Evolutionary conservation across 805 yeast species (phyloP).

Genomic region (Ogataea ganodermae): DNA sequence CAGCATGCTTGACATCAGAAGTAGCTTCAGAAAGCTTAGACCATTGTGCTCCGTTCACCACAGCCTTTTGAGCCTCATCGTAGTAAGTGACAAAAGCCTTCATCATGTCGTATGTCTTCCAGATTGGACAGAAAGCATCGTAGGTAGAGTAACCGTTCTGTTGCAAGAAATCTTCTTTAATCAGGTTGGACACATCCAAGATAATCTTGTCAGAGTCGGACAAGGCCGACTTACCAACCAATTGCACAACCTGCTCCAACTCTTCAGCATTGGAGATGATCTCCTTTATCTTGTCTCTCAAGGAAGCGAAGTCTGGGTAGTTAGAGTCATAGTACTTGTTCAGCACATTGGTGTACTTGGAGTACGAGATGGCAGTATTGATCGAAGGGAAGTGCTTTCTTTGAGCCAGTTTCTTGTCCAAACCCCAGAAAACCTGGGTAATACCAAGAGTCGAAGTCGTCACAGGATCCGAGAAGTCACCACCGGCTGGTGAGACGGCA

Average conservation of each 20-base stretch:
- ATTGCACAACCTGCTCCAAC: conserved; percentile 97
- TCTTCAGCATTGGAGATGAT: conserved; percentile 97
- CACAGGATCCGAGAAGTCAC: conserved; percentile 99
- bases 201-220: conserved; percentile 97
- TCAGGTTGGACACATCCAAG: conserved; percentile 84
- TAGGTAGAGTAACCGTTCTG: conserved; percentile 98
- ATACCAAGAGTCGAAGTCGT: conserved; percentile 98
- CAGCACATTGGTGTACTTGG: conserved; percentile 90
- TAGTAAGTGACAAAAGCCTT: conserved; percentile 86
- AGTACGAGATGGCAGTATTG: conserved; percentile 93
- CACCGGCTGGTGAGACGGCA: conserved; percentile 99
- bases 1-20: conserved; percentile 87
- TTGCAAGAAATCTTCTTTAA: conserved; percentile 97
- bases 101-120: conserved; percentile 99
- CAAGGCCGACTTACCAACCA: conserved; percentile 97
- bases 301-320: conserved; percentile 87
- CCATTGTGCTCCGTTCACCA: conserved; percentile 93
- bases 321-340: conserved; percentile 80
- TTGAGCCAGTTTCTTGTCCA: conserved; percentile 98
- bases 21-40: conserved; percentile 87
- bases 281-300: conserved; percentile 92
- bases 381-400: conserved; percentile 99
- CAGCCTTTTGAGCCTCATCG: conserved; percentile 97
- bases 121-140: conserved; percentile 98
- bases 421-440: conserved; percentile 99